A percentile compares a stretch with the other conserved stretches of the same genome.
Evolutionary conservation across 176 grass and related monocot genomes (phyloP).

Genomic region (Saccharum spontaneum): DNA sequence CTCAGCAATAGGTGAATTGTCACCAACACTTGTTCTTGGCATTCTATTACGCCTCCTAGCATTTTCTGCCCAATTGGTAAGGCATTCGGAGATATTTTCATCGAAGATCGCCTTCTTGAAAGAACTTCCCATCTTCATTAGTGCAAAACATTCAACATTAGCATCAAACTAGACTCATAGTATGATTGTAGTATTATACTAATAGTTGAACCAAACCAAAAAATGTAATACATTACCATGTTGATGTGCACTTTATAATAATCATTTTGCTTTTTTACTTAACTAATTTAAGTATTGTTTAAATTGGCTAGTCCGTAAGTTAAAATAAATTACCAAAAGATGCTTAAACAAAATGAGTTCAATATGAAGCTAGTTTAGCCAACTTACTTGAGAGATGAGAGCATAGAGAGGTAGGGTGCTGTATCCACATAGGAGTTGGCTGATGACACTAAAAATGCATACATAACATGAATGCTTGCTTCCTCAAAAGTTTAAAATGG

Average conservation of each 20-base stretch:
- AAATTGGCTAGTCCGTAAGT: background rate
- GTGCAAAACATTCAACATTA: background rate
- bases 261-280: background rate
- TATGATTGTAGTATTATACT: background rate
- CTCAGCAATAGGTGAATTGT: slow-evolving; percentile 12
- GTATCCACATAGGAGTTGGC: slow-evolving; percentile 68
- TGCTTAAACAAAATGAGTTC: background rate
- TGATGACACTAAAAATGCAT: slow-evolving; percentile 45
- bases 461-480: background rate
- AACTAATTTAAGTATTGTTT: background rate
- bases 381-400: slow-evolving; percentile 77
- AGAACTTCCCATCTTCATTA: slow-evolving; percentile 74
- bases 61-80: slow-evolving; percentile 53
- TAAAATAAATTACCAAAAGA: background rate
- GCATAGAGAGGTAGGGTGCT: slow-evolving; percentile 84
- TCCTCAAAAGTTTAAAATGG: background rate
- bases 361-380: background rate
- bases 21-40: background rate
- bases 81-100: slow-evolving; percentile 49
- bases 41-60: slow-evolving; percentile 36
- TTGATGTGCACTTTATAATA: background rate
- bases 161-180: background rate
- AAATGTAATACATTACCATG: background rate
- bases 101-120: slow-evolving; percentile 85
- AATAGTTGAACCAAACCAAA: background rate